Conservation (phyloP, 2,329 filamentous ascomycete species). For the Penicillium sp. region DNA sequence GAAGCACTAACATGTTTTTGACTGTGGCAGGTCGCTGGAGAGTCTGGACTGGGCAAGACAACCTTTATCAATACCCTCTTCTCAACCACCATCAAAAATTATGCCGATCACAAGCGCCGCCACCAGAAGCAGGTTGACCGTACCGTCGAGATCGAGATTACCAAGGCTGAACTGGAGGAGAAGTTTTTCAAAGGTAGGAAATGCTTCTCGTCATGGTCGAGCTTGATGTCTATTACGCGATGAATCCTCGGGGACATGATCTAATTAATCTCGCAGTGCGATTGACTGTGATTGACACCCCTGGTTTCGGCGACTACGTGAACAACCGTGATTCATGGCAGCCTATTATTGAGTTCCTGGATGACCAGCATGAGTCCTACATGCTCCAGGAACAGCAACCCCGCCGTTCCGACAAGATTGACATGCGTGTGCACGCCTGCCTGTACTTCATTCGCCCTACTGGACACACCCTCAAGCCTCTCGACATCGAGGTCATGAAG, state of each 20-base stretch:
- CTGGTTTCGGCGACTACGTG: constrained; percentile 98
- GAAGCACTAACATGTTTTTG: constrained; percentile 21
- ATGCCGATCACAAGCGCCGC: constrained; percentile 98
- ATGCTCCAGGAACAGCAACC: constrained; percentile 99
- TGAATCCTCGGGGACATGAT: no score
- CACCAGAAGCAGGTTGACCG: constrained; percentile 99
- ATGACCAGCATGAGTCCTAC: constrained; percentile 99
- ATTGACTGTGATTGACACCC: constrained; percentile 96
- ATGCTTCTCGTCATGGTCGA: neutral
- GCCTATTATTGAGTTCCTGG: constrained; percentile 99
- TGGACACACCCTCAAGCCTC: constrained; percentile 94
- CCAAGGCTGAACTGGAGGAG: constrained; percentile 98
- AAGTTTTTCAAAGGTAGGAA: constrained; percentile 98
- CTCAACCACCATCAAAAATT: constrained; percentile 99
- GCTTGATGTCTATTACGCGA: no score
- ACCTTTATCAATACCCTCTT: constrained; percentile 99
- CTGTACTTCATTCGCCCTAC: constrained; percentile 99
- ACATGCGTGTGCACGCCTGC: constrained; percentile 96
- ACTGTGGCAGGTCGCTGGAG: constrained; percentile 74
- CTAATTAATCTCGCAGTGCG: constrained; percentile 59
- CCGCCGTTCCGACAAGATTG: constrained; percentile 95
- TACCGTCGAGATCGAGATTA: constrained; percentile 99
- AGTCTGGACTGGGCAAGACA: constrained; percentile 97
- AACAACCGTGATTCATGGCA: constrained; percentile 99
- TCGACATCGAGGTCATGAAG: constrained; percentile 99